Conservation (phyloP, 75 land plant genomes). For the Selaginella tamariscina region DNA sequence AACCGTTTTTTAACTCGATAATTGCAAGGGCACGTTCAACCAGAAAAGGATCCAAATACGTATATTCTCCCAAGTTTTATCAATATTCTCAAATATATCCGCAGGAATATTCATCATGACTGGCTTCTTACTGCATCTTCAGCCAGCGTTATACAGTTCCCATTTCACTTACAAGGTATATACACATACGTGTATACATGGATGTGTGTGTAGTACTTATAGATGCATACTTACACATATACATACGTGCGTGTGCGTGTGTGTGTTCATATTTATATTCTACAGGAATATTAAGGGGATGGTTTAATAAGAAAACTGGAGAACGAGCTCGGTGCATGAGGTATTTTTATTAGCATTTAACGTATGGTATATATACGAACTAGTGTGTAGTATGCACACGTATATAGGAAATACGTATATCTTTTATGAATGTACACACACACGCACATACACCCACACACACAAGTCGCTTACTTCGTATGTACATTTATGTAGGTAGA, state of each 20-base stretch:
- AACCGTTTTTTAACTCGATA: constrained; percentile 75
- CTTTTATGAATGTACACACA: too few species aligned
- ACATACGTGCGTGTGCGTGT: background rate
- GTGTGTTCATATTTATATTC: background rate
- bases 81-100: constrained; percentile 29
- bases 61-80: constrained; percentile 50
- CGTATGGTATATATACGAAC: background rate
- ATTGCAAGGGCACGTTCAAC: constrained; percentile 52
- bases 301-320: too few species aligned
- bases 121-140: constrained; percentile 62
- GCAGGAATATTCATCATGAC: constrained; percentile 33
- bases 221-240: background rate
- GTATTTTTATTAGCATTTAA: background rate
- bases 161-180: too few species aligned
- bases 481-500: constrained; percentile 33
- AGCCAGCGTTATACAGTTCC: constrained; percentile 16
- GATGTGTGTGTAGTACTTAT: constrained; percentile 1
- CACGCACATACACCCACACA: too few species aligned
- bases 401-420: too few species aligned
- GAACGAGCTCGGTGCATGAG: too few species aligned
- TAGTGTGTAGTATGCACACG: constrained; percentile 5
- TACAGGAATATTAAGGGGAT: too few species aligned
- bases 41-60: constrained; percentile 48
- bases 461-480: background rate
- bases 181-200: background rate